phyloP scores from a whole-genome alignment of 495 filamentous ascomycete genomes.

The Letharia columbiana region DNA sequence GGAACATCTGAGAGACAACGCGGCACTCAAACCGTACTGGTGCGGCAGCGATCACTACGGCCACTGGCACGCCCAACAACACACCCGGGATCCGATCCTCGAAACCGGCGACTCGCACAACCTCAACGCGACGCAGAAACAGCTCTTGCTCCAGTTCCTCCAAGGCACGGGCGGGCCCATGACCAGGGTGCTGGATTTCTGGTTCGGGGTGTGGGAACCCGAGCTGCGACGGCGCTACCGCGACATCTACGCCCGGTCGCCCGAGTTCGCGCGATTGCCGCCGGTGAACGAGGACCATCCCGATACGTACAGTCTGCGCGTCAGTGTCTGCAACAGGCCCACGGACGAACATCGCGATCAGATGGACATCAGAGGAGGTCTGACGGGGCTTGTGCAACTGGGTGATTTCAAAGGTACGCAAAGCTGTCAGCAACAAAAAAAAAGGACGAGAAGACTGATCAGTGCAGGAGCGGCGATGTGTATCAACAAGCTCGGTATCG shows the following conservation, averaged over 20 bases:
- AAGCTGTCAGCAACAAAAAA: background rate
- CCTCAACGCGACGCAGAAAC: too few relatives aligned
- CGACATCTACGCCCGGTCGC: background rate
- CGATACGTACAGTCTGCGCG: background rate
- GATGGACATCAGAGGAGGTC: background rate
- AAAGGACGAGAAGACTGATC: background rate
- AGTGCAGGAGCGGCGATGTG: background rate
- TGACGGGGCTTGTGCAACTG: conserved; percentile 1
- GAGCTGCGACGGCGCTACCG: conserved; percentile 1
- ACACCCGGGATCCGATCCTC: too few relatives aligned
- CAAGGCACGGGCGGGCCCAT: background rate
- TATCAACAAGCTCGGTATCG: background rate
- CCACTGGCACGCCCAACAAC: too few relatives aligned
- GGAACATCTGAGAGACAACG: too few relatives aligned
- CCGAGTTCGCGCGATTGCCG: conserved; percentile 1
- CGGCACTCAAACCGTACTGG: too few relatives aligned
- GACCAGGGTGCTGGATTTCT: conserved; percentile 4
- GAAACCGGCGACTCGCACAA: too few relatives aligned
- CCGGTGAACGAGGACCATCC: background rate
- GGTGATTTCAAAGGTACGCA: conserved; percentile 10
- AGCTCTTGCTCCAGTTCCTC: conserved; percentile 2
- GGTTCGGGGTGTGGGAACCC: conserved; percentile 9
- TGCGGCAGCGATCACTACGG: too few relatives aligned
- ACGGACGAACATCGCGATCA: background rate
- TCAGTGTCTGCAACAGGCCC: background rate